Conservation (phyloP, 805 yeast genomes). For the Lipomyces lipofer region DNA sequence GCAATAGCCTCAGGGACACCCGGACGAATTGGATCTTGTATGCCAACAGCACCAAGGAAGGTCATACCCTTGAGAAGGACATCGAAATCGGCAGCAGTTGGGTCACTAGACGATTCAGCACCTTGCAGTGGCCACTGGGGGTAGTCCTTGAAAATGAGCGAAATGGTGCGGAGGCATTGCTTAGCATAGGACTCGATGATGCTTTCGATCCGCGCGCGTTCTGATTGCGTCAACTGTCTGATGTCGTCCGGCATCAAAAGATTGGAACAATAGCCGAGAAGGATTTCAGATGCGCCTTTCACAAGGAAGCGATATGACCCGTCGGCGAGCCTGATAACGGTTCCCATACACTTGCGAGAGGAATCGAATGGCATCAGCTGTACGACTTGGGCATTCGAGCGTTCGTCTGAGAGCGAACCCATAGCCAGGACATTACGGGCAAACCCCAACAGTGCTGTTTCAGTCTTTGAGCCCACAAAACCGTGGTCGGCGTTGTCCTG, state of each 20-base stretch:
- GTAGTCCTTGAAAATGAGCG: constrained; percentile 76
- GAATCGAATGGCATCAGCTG: constrained; percentile 89
- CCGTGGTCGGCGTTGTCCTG: constrained; percentile 48
- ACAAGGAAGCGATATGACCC: constrained; percentile 57
- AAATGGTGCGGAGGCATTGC: constrained; percentile 80
- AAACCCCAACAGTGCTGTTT: constrained; percentile 73
- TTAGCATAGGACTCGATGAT: constrained; percentile 62
- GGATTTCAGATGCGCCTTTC: constrained; percentile 93
- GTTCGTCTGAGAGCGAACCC: constrained; percentile 48
- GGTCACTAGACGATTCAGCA: constrained; percentile 21
- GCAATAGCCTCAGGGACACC: constrained; percentile 88
- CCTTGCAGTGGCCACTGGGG: constrained; percentile 65
- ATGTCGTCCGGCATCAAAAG: background rate
- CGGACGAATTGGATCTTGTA: constrained; percentile 86
- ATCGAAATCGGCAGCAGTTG: constrained; percentile 4
- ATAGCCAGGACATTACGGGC: constrained; percentile 57
- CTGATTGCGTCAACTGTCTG: background rate
- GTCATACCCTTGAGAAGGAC: constrained; percentile 40
- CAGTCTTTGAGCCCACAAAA: constrained; percentile 89
- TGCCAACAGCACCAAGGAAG: constrained; percentile 78
- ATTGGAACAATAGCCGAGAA: constrained; percentile 36
- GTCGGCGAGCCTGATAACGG: constrained; percentile 55
- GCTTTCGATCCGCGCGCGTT: constrained; percentile 38
- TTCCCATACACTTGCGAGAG: constrained; percentile 86
- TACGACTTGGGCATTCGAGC: constrained; percentile 50